These are phyloP conservation scores for Pyrenochaeta sp. DNA, from an alignment of 2,329 filamentous ascomycete species.

Conservation along the genomic window DNA sequence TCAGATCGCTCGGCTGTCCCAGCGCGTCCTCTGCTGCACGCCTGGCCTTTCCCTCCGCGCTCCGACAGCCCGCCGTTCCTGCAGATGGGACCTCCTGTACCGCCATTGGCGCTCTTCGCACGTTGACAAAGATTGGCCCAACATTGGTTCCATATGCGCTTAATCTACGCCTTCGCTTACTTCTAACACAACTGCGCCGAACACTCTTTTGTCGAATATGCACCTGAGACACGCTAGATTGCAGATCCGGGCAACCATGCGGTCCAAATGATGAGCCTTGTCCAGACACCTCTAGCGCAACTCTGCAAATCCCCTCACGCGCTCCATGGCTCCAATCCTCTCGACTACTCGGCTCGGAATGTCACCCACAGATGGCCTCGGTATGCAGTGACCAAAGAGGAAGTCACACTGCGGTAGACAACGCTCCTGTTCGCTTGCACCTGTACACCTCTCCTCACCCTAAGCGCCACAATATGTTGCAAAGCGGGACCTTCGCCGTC, in stretches of 20 bases:
- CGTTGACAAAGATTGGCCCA: conserved; percentile 33
- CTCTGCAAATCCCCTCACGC: conserved; percentile 3
- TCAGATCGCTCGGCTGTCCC: conserved; percentile 13
- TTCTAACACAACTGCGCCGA: conserved; percentile 10
- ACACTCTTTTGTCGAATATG: conserved; percentile 11
- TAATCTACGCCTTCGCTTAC: conserved; percentile 36
- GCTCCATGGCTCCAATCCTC: conserved; percentile 6
- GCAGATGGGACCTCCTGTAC: conserved; percentile 32
- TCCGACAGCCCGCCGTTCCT: conserved; percentile 30
- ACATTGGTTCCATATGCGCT: conserved; percentile 34
- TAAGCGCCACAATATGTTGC: conserved; percentile 3
- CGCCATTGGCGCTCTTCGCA: conserved; percentile 26
- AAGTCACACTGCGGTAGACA: background rate
- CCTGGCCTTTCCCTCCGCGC: conserved; percentile 11
- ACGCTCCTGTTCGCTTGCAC: background rate
- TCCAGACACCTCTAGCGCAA: conserved; percentile 2
- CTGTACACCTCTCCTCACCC: background rate
- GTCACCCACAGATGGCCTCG: background rate
- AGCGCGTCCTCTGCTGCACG: conserved; percentile 18
- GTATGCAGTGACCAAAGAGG: background rate
- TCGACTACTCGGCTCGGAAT: conserved; percentile 1
- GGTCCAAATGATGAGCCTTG: conserved; percentile 4
- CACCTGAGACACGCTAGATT: conserved; percentile 29
- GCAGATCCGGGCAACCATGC: conserved; percentile 18
- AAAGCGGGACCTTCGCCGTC: background rate